Conservation (phyloP, 768 basidiomycete species). For the Amanita pseudoporphyria region DNA sequence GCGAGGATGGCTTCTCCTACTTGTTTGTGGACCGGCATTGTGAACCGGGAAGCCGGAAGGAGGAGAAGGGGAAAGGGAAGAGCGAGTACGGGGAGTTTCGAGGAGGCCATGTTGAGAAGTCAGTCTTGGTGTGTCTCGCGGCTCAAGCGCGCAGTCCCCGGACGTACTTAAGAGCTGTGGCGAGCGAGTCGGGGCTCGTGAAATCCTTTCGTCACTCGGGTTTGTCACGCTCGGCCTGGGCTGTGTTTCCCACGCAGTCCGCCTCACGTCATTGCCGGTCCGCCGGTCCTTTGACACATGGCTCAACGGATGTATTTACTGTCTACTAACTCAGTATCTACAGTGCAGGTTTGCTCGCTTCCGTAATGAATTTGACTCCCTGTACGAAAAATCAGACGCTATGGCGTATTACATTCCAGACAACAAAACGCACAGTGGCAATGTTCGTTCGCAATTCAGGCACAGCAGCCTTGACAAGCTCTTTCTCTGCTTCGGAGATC, state of each 20-base stretch:
- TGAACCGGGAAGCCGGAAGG: constrained; percentile 62
- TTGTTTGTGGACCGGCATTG: constrained; percentile 51
- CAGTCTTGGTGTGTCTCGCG: too few relatives aligned
- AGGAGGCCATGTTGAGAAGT: constrained; percentile 30
- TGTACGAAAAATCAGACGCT: constrained; percentile 8
- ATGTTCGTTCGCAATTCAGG: constrained; percentile 74
- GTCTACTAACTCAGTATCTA: neutral
- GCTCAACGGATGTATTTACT: too few relatives aligned
- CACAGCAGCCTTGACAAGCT: constrained; percentile 71
- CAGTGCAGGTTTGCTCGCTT: constrained; percentile 12
- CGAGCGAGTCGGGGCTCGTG: too few relatives aligned
- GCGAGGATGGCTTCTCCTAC: constrained; percentile 58
- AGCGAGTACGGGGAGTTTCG: constrained; percentile 57
- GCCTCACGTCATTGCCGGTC: too few relatives aligned
- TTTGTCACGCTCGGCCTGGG: too few relatives aligned
- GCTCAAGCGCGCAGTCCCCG: too few relatives aligned
- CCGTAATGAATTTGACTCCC: constrained; percentile 28
- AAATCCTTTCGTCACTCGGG: too few relatives aligned
- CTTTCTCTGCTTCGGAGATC: constrained; percentile 61
- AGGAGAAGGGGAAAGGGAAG: constrained; percentile 67
- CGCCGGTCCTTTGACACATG: neutral
- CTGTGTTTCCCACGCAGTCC: too few relatives aligned
- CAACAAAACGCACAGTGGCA: constrained; percentile 38
- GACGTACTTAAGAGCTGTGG: too few relatives aligned
- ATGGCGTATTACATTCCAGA: neutral